Conservation (phyloP, 345 rosid genomes). For the Pistacia atlantica region DNA sequence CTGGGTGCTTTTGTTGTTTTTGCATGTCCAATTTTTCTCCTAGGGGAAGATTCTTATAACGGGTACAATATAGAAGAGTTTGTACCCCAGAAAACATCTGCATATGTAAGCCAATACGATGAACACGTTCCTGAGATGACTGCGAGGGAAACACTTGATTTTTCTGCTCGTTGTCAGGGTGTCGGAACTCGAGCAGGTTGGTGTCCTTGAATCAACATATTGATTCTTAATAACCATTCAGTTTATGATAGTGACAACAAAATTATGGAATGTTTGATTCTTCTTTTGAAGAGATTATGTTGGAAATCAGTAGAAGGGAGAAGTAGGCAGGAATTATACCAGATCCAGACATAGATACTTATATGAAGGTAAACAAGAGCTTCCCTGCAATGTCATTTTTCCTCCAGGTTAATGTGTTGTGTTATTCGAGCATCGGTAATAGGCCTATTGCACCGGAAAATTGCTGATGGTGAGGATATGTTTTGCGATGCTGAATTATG, state of each 20-base stretch:
- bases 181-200: slow-evolving; percentile 29
- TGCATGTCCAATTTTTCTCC: no score
- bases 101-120: slow-evolving; percentile 24
- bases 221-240: not conserved
- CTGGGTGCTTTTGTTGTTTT: no score
- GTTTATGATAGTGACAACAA: not conserved
- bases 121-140: slow-evolving; percentile 28
- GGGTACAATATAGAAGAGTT: no score
- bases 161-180: slow-evolving; percentile 37
- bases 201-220: not conserved
- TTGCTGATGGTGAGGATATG: no score
- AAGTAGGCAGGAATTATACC: slow-evolving; percentile 27
- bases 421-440: not conserved
- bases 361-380: not conserved
- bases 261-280: not conserved
- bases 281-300: slow-evolving; percentile 15
- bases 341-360: slow-evolving; percentile 9
- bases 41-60: no score
- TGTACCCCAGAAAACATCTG: slow-evolving; percentile 23
- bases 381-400: no score
- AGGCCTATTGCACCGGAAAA: no score
- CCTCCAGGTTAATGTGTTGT: no score
- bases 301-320: slow-evolving; percentile 30
- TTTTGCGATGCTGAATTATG: no score
- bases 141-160: slow-evolving; percentile 12